Percentiles rank a stretch among this genome's conserved stretches.
Conservation (phyloP, 164 flowering plant species). For the Pachysandra terminalis region DNA sequence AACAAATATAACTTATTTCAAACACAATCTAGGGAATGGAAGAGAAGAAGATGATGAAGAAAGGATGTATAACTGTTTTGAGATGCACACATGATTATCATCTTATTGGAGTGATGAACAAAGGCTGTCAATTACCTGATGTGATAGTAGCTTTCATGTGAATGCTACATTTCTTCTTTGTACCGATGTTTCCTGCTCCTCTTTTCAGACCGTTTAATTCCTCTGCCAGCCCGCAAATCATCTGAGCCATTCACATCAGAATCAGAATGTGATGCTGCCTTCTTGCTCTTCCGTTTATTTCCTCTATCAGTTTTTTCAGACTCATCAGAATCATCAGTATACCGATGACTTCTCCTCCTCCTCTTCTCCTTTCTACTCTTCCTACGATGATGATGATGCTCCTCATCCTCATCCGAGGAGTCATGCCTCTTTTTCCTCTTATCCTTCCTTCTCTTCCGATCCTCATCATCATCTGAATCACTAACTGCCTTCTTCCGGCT, state of each 20-base stretch:
- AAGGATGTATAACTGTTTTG: too few species aligned
- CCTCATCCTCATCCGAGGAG: slow-evolving; percentile 21
- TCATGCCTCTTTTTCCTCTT: slow-evolving; percentile 9
- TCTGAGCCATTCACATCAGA: slow-evolving; percentile 53
- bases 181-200: slow-evolving; percentile 45
- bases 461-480: slow-evolving; percentile 39
- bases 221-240: slow-evolving; percentile 63
- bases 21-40: too few species aligned
- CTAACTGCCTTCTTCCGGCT: slow-evolving; percentile 28
- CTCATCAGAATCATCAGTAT: slow-evolving; percentile 53
- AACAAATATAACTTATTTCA: too few species aligned
- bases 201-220: slow-evolving; percentile 53
- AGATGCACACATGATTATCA: too few species aligned
- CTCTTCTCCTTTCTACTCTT: slow-evolving; percentile 48
- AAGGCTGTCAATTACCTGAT: neutral
- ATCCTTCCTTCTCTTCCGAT: slow-evolving; percentile 24
- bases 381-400: slow-evolving; percentile 22
- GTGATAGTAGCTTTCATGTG: neutral
- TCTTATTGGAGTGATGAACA: neutral
- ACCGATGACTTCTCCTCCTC: slow-evolving; percentile 62
- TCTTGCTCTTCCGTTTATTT: slow-evolving; percentile 53
- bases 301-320: slow-evolving; percentile 39
- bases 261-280: slow-evolving; percentile 36
- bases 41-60: too few species aligned
- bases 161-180: slow-evolving; percentile 6